Percentiles rank a stretch among this genome's conserved stretches.
These are phyloP conservation scores for Carallia brachiata DNA, from an alignment of 345 rosid genomes.

Conservation along the genomic window DNA sequence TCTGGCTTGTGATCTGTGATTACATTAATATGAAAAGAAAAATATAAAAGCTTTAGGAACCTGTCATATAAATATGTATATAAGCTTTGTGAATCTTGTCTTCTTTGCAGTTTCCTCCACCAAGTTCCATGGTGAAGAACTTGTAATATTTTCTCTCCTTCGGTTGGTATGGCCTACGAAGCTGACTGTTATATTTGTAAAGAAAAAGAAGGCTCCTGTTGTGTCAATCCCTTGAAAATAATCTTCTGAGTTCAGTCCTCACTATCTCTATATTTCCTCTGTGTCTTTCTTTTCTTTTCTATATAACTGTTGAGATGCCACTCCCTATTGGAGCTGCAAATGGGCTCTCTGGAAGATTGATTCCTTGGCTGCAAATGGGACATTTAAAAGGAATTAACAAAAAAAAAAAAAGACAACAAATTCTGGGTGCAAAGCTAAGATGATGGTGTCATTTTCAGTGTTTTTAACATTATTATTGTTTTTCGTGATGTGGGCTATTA, in stretches of 20 bases:
- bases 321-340: slow-evolving; percentile 60
- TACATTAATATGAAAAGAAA: slow-evolving; percentile 17
- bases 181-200: slow-evolving; percentile 15
- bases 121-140: slow-evolving; percentile 26
- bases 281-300: slow-evolving; percentile 35
- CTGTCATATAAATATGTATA: slow-evolving; percentile 16
- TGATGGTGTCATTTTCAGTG: too few species aligned
- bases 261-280: slow-evolving; percentile 34
- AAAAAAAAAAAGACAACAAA: background rate
- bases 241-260: slow-evolving; percentile 15
- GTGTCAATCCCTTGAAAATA: slow-evolving; percentile 15
- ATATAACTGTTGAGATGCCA: slow-evolving; percentile 66
- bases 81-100: slow-evolving; percentile 35
- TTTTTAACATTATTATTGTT: too few species aligned
- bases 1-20: slow-evolving; percentile 26
- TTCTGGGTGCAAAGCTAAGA: too few species aligned
- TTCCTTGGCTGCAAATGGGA: slow-evolving; percentile 46
- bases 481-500: too few species aligned
- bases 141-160: slow-evolving; percentile 24
- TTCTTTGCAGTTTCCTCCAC: slow-evolving; percentile 33
- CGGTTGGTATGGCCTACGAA: slow-evolving; percentile 23
- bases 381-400: too few species aligned
- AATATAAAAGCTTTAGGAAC: slow-evolving; percentile 9
- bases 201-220: slow-evolving; percentile 17
- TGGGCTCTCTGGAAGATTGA: slow-evolving; percentile 87